These are phyloP conservation scores for Babesia ovata DNA, from an alignment of 169 alveolate genomes.

Conservation along the genomic window DNA sequence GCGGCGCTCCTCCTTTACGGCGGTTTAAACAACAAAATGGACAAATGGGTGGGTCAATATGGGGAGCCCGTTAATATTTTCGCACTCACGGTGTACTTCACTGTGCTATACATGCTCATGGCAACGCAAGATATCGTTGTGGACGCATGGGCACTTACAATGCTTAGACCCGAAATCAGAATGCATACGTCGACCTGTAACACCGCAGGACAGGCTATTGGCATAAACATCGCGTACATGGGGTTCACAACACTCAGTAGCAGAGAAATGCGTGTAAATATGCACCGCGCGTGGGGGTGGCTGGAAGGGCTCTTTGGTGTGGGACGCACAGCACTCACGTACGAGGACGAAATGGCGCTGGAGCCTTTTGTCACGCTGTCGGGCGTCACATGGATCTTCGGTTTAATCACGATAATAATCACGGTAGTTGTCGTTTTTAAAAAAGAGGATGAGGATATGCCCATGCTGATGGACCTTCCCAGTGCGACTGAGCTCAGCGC, in stretches of 20 bases:
- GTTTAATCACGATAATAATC: slow-evolving; percentile 35
- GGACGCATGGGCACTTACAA: slow-evolving; percentile 95
- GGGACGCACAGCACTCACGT: neutral
- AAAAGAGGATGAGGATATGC: slow-evolving; percentile 35
- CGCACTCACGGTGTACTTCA: slow-evolving; percentile 66
- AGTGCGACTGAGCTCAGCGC: slow-evolving; percentile 1
- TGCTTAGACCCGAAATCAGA: slow-evolving; percentile 73
- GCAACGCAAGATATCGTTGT: slow-evolving; percentile 95
- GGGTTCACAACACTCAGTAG: slow-evolving; percentile 77
- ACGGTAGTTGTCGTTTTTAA: slow-evolving; percentile 57
- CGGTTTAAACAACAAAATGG: slow-evolving; percentile 55
- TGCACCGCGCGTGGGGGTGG: slow-evolving; percentile 47
- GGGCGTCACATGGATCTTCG: slow-evolving; percentile 36
- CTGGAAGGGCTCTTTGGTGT: slow-evolving; percentile 13
- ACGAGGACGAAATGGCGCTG: slow-evolving; percentile 50
- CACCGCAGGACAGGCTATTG: slow-evolving; percentile 82
- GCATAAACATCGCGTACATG: slow-evolving; percentile 78
- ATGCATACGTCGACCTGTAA: slow-evolving; percentile 83
- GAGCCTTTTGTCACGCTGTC: slow-evolving; percentile 46
- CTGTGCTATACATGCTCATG: slow-evolving; percentile 76
- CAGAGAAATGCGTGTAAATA: slow-evolving; percentile 44
- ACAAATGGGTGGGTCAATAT: slow-evolving; percentile 70
- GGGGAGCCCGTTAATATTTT: slow-evolving; percentile 46
- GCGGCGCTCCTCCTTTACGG: slow-evolving; percentile 66
- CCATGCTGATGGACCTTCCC: slow-evolving; percentile 27